Conservation (phyloP, 805 yeast species). For the Aciculoconidium aculeatum region DNA sequence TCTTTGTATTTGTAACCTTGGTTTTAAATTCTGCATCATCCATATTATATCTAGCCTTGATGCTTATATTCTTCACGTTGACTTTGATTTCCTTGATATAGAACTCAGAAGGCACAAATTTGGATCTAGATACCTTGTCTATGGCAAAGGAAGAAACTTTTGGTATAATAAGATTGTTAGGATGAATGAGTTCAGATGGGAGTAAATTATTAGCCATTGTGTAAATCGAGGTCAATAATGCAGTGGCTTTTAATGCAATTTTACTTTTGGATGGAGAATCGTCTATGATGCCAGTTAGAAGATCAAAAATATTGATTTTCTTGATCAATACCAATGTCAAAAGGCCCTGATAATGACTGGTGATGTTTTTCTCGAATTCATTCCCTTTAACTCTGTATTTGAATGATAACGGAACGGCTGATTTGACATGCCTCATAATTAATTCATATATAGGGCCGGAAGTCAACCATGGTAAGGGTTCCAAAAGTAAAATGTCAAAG, state of each 20-base stretch:
- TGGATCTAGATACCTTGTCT: constrained; percentile 37
- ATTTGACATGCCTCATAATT: constrained; percentile 9
- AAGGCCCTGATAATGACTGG: constrained; percentile 64
- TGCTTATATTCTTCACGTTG: constrained; percentile 16
- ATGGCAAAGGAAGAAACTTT: constrained; percentile 33
- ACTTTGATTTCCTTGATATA: constrained; percentile 25
- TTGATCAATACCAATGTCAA: constrained; percentile 50
- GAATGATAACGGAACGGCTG: neutral
- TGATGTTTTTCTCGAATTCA: constrained; percentile 33
- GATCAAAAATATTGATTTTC: constrained; percentile 41
- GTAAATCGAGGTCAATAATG: constrained; percentile 57
- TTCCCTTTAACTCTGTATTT: neutral
- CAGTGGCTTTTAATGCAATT: constrained; percentile 52
- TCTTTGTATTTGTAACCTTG: constrained; percentile 61
- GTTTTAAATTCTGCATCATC: constrained; percentile 67
- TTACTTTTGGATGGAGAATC: constrained; percentile 35
- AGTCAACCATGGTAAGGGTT: constrained; percentile 49
- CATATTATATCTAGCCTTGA: constrained; percentile 18
- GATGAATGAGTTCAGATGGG: constrained; percentile 40
- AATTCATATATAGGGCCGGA: constrained; percentile 16
- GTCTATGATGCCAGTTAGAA: constrained; percentile 39
- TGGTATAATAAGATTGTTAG: constrained; percentile 10
- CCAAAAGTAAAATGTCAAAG: constrained; percentile 59
- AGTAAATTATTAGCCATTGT: constrained; percentile 48
- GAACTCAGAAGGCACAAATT: constrained; percentile 21